A percentile compares a stretch with the other conserved stretches of the same genome.
Evolutionary conservation across 2,329 filamentous ascomycete genomes (phyloP).

Genomic region (Aspergillus floridensis): DNA sequence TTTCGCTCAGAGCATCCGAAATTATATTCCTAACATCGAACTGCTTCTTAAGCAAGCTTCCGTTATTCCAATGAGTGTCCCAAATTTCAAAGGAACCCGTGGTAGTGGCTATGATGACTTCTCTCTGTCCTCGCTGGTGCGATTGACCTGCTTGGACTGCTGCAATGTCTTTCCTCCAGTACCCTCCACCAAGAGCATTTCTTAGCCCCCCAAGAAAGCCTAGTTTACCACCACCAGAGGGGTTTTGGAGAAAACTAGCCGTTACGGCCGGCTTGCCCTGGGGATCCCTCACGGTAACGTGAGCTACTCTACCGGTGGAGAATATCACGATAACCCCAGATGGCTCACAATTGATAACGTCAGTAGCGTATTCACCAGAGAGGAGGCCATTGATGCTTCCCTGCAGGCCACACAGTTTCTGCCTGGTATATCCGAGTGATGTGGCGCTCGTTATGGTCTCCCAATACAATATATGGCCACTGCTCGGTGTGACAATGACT

Average conservation of each 20-base stretch:
- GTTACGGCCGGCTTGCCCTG: constrained; percentile 81
- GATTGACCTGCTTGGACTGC: constrained; percentile 74
- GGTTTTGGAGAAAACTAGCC: constrained; percentile 70
- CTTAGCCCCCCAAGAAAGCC: constrained; percentile 81
- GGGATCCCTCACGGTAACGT: constrained; percentile 79
- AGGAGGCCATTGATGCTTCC: constrained; percentile 70
- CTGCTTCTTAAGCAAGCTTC: constrained; percentile 71
- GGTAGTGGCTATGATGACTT: constrained; percentile 74
- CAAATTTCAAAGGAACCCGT: constrained; percentile 79
- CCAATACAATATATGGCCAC: constrained; percentile 88
- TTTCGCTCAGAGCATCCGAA: constrained; percentile 58
- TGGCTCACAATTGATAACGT: constrained; percentile 79
- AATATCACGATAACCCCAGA: constrained; percentile 83
- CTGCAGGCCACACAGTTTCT: constrained; percentile 77
- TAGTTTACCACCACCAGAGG: constrained; percentile 48
- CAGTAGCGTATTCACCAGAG: constrained; percentile 72
- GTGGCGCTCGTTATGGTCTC: constrained; percentile 89
- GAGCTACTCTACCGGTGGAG: constrained; percentile 80
- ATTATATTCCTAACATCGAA: constrained; percentile 68
- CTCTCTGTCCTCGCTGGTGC: constrained; percentile 74
- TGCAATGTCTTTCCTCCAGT: constrained; percentile 72
- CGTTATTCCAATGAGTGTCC: constrained; percentile 84
- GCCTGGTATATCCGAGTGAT: constrained; percentile 76
- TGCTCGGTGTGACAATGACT: constrained; percentile 78
- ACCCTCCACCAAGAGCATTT: constrained; percentile 68